Evolutionary conservation across 768 basidiomycete genomes (phyloP).

Genomic region (Rhodotorula babjevae): DNA sequence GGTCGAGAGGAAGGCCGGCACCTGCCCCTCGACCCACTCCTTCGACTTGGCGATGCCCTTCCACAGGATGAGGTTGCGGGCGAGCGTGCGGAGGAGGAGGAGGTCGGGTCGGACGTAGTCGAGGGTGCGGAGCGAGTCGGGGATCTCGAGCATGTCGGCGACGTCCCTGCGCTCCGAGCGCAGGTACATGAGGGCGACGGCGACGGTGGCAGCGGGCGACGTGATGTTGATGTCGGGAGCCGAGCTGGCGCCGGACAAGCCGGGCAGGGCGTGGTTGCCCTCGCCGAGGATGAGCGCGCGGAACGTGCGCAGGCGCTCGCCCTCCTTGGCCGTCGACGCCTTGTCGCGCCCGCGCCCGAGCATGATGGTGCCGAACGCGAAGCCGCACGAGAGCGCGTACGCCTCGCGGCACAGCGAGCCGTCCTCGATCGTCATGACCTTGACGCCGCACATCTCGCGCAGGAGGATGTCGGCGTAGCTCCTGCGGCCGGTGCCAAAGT

Average conservation of each 20-base stretch:
- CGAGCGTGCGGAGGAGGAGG: slow-evolving; percentile 72
- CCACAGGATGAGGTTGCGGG: slow-evolving; percentile 81
- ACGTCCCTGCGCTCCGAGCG: slow-evolving; percentile 77
- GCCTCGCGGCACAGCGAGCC: slow-evolving; percentile 86
- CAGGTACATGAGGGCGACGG: slow-evolving; percentile 87
- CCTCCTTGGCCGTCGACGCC: slow-evolving; percentile 60
- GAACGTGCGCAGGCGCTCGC: slow-evolving; percentile 22
- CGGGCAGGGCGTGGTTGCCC: slow-evolving; percentile 1
- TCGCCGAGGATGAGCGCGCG: slow-evolving; percentile 32
- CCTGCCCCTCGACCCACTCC: slow-evolving; percentile 51
- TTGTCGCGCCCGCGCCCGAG: slow-evolving; percentile 68
- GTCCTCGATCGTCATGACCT: slow-evolving; percentile 73
- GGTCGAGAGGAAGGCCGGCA: slow-evolving; percentile 63
- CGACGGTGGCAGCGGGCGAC: slow-evolving; percentile 83
- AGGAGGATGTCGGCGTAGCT: slow-evolving; percentile 91
- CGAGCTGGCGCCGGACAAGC: background rate
- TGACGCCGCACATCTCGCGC: slow-evolving; percentile 70
- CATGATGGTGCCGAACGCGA: slow-evolving; percentile 95
- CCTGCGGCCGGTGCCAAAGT: slow-evolving; percentile 78
- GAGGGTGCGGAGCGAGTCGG: slow-evolving; percentile 70
- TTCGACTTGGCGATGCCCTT: slow-evolving; percentile 62
- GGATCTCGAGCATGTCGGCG: slow-evolving; percentile 76
- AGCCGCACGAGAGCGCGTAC: slow-evolving; percentile 79
- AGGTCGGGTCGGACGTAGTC: slow-evolving; percentile 85
- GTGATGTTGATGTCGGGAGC: slow-evolving; percentile 80